These are phyloP conservation scores for Colletotrichum paranaense DNA, from an alignment of 2,329 filamentous ascomycete species.

Conservation along the genomic window DNA sequence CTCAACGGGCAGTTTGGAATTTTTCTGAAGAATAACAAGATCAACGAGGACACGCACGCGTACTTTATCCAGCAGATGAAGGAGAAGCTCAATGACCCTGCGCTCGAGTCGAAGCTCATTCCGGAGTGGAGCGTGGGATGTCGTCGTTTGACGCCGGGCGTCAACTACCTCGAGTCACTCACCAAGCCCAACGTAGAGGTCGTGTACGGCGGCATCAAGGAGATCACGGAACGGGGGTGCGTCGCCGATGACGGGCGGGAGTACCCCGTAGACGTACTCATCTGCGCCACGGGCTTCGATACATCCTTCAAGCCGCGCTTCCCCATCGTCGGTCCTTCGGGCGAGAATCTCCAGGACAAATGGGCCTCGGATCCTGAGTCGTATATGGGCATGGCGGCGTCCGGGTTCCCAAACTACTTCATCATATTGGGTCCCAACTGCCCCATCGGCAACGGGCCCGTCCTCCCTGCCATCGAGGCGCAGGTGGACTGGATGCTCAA, in stretches of 20 bases:
- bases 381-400: conserved; percentile 45
- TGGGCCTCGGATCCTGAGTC: conserved; percentile 43
- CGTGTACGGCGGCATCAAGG: conserved; percentile 49
- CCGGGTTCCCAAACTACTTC: conserved; percentile 43
- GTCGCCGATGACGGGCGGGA: conserved; percentile 41
- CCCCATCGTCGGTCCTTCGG: conserved; percentile 56
- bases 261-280: conserved; percentile 40
- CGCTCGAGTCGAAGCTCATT: conserved; percentile 38
- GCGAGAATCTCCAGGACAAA: conserved; percentile 42
- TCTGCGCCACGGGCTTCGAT: conserved; percentile 42
- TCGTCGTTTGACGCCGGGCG: conserved; percentile 39
- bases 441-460: conserved; percentile 51
- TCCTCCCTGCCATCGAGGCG: conserved; percentile 56
- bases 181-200: conserved; percentile 41
- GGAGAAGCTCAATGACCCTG: conserved; percentile 46
- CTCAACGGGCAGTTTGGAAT: conserved; percentile 59
- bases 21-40: conserved; percentile 54
- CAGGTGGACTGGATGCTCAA: conserved; percentile 62
- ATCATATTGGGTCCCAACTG: conserved; percentile 54
- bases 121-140: conserved; percentile 39
- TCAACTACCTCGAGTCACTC: conserved; percentile 41
- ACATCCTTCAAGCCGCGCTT: conserved; percentile 47
- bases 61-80: conserved; percentile 54
- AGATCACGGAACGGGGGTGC: conserved; percentile 43
- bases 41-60: conserved; percentile 51